Base-by-base conservation (phyloP, 2,329 filamentous ascomycete species). In the Didymella glomerata region DNA sequence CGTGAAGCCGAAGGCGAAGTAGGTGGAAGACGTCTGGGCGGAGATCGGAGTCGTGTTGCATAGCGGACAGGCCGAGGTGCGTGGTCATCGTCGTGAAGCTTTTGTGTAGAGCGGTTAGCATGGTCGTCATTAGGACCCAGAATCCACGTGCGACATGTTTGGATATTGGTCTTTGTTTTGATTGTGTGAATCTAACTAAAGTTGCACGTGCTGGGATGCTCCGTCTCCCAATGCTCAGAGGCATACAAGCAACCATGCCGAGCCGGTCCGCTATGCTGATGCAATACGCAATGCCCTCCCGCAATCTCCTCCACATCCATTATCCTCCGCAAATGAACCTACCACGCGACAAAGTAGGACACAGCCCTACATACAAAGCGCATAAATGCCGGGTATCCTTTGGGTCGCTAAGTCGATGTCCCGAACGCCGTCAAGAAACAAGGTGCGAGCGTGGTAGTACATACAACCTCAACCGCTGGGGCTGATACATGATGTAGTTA, bases 1-100 rank as follows among this genome's bases (percentile, higher is more conserved):
- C 60, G 96, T 94, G 79, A 80, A 79, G 52, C 63, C 69, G 9
- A 78, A 77, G 67, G 70, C 67, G 60, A 40, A 48, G 40, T 62
- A 57, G 20, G 38, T n/a, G n/a, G n/a, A n/a, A n/a, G n/a, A n/a
- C n/a, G n/a, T n/a, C n/a, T n/a, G n/a, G n/a, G n/a, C n/a, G n/a
- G n/a, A n/a, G n/a, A n/a, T n/a, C n/a, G n/a, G n/a, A n/a, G n/a
- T n/a, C n/a, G n/a, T n/a, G n/a, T n/a, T n/a, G n/a, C n/a, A n/a
- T n/a, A n/a, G n/a, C n/a, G n/a, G n/a, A n/a, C n/a, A n/a, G n/a
- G n/a, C n/a, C n/a, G n/a, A n/a, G n/a, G n/a, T n/a, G n/a, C n/a
- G n/a, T n/a, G n/a, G n/a, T n/a, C n/a, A n/a, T n/a, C n/a, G n/a
- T n/a, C n/a, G n/a, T n/a, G n/a, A n/a, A n/a, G n/a, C n/a, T n/a